Evolutionary conservation across 2,329 filamentous ascomycete genomes (phyloP).

Genomic region (Didymella glomerata): DNA sequence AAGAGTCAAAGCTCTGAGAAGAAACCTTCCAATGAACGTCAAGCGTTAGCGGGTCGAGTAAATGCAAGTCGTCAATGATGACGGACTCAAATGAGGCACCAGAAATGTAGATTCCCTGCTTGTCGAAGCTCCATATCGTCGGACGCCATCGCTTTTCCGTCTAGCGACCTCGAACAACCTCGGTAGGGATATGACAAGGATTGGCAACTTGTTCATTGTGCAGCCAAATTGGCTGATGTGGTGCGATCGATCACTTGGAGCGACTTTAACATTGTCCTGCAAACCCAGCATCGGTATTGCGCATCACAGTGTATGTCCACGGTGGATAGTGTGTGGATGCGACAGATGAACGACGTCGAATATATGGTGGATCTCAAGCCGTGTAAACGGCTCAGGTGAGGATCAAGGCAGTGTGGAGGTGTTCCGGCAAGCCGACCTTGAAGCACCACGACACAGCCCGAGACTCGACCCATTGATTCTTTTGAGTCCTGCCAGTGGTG

Average conservation of each 20-base stretch:
- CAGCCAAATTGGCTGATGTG: background rate
- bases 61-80: background rate
- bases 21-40: background rate
- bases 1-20: background rate
- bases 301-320: background rate
- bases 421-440: slow-evolving; percentile 4
- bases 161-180: background rate
- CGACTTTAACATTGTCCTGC: background rate
- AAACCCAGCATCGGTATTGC: no score
- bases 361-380: background rate
- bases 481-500: background rate
- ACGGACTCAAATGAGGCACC: background rate
- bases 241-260: background rate
- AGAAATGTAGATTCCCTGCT: background rate
- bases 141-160: background rate
- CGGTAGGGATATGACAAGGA: background rate
- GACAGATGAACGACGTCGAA: background rate
- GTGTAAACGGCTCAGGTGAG: background rate
- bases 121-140: background rate
- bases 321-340: background rate
- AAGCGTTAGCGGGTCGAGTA: background rate
- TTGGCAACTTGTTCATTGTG: background rate
- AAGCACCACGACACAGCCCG: background rate
- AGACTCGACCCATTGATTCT: background rate
- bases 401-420: background rate